These are phyloP conservation scores for Mucor indicus DNA, from an alignment of 371 early-diverging fungal genomes.

Conservation along the genomic window DNA sequence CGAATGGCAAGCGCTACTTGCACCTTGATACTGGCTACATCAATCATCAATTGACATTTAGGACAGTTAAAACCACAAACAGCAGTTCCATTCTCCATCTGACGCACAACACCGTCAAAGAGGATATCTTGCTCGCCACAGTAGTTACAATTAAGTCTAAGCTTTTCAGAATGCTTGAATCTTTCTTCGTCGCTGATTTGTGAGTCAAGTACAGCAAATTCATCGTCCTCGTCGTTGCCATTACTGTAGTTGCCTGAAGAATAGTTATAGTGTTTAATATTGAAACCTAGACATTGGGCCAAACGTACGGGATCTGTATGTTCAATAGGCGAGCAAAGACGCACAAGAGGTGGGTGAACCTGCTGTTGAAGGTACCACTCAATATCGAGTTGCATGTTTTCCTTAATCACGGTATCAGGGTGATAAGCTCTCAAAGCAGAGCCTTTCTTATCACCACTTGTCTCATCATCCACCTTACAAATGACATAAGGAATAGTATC, in stretches of 20 bases:
- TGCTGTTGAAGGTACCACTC: conserved; percentile 98
- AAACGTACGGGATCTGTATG: conserved; percentile 79
- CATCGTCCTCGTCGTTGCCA: conserved; percentile 48
- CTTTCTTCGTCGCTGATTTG: conserved; percentile 83
- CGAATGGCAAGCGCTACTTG: conserved; percentile 72
- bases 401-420: conserved; percentile 80
- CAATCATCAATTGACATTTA: conserved; percentile 51
- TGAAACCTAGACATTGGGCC: conserved; percentile 85
- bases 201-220: conserved; percentile 75
- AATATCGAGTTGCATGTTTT: conserved; percentile 67
- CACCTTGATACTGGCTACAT: conserved; percentile 37
- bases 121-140: conserved; percentile 50
- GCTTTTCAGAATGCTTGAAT: conserved; percentile 68
- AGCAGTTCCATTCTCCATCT: conserved; percentile 8
- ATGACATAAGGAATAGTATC: conserved; percentile 98
- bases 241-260: conserved; percentile 7
- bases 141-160: conserved; percentile 58
- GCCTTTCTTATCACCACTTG: conserved; percentile 36
- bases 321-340: conserved; percentile 88
- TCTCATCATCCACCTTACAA: conserved; percentile 61
- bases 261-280: conserved; percentile 64
- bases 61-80: conserved; percentile 58
- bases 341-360: conserved; percentile 92
- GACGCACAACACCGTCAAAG: conserved; percentile 58
- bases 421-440: conserved; percentile 85